phyloP scores from a whole-genome alignment of 1,284 basidiomycete genomes.

The Trichosporon sp. region DNA sequence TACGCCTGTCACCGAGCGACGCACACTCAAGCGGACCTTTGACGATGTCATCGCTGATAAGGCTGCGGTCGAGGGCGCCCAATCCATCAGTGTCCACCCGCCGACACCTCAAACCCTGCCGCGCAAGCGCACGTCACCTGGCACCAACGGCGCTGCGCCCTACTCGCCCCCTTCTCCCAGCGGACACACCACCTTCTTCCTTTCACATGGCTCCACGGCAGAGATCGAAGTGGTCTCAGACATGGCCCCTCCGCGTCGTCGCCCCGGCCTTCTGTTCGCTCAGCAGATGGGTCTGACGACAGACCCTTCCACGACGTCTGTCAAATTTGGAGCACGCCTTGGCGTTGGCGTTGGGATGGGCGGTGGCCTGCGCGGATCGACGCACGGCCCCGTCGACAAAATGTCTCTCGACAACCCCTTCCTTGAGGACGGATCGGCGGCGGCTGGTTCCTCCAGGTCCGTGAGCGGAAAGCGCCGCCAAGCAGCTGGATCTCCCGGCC shows the following conservation, averaged over 20 bases:
- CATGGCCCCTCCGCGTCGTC: conserved; percentile 33
- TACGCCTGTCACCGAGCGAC: conserved; percentile 47
- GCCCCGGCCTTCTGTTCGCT: conserved; percentile 50
- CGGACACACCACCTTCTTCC: conserved; percentile 48
- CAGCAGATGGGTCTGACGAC: conserved; percentile 50
- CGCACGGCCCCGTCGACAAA: conserved; percentile 40
- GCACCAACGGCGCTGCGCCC: background rate
- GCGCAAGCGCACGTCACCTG: conserved; percentile 36
- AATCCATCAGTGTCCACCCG: conserved; percentile 36
- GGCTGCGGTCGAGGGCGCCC: background rate
- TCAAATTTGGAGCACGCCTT: conserved; percentile 34
- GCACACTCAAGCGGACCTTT: conserved; percentile 32
- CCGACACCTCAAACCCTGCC: conserved; percentile 64
- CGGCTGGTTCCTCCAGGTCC: background rate
- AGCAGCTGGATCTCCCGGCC: conserved; percentile 21
- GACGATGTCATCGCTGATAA: conserved; percentile 9
- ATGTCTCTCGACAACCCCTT: conserved; percentile 45
- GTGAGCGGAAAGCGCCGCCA: conserved; percentile 16
- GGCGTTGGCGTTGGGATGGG: conserved; percentile 53
- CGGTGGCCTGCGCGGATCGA: conserved; percentile 32
- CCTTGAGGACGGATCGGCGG: conserved; percentile 18
- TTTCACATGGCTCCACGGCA: conserved; percentile 32
- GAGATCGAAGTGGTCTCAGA: conserved; percentile 21
- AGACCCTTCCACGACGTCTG: background rate
- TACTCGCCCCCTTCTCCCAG: conserved; percentile 39